Percentiles rank a stretch among this genome's conserved stretches.
Conservation (phyloP, 192 early-diverging fungal species). For the Spizellomyces punctatus region DNA sequence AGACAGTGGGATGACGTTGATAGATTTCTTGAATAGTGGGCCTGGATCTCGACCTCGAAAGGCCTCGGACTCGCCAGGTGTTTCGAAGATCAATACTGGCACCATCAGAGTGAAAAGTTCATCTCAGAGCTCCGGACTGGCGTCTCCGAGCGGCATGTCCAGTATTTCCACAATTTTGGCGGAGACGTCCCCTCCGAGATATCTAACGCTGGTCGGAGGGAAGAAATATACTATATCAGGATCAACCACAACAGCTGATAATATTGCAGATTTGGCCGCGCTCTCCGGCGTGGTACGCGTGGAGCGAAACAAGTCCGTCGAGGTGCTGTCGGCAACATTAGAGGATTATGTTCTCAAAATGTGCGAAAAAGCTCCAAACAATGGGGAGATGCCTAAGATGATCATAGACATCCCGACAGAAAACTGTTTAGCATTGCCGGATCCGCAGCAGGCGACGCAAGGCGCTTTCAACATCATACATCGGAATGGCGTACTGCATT, state of each 20-base stretch:
- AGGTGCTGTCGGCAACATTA: not conserved
- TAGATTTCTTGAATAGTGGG: conserved; percentile 8
- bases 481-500: conserved; percentile 2
- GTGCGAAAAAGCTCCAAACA: not conserved
- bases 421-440: conserved; percentile 10
- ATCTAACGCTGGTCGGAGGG: not conserved
- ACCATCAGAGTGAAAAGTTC: not conserved
- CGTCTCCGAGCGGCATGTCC: not conserved
- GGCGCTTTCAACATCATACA: conserved; percentile 13
- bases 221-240: not conserved
- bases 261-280: not conserved
- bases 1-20: not conserved
- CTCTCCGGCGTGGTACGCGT: not conserved
- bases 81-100: not conserved
- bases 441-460: not conserved
- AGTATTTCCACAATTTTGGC: not conserved
- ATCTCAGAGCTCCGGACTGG: not conserved
- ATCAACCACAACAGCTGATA: not conserved
- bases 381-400: not conserved
- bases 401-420: not conserved
- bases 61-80: not conserved
- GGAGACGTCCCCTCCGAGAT: not conserved
- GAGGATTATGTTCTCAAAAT: conserved; percentile 7
- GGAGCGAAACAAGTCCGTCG: not conserved
- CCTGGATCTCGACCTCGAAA: not conserved